Percentiles rank a stretch among this genome's conserved stretches.
phyloP scores from a whole-genome alignment of 352 stramenopile genomes.

The Pythium inflatum region DNA sequence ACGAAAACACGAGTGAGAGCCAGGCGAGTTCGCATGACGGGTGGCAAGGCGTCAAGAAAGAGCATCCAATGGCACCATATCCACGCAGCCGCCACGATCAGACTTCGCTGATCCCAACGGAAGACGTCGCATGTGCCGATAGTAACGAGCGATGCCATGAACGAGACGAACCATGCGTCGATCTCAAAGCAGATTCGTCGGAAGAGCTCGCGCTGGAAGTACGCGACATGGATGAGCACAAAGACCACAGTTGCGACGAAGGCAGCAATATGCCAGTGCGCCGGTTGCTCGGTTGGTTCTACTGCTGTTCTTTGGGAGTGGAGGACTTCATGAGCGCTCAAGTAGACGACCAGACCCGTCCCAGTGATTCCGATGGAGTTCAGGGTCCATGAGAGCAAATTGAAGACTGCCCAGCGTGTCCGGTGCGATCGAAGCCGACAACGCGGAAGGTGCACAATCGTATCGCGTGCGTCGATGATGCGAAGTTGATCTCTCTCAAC shows the following conservation, averaged over 20 bases:
- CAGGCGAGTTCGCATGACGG: constrained; percentile 7
- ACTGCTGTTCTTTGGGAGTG: neutral
- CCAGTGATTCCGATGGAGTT: constrained; percentile 6
- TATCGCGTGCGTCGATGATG: constrained; percentile 21
- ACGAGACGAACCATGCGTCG: constrained; percentile 31
- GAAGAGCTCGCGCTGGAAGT: constrained; percentile 18
- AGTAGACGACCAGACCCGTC: neutral
- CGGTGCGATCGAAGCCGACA: neutral
- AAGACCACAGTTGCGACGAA: neutral
- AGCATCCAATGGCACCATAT: constrained; percentile 30
- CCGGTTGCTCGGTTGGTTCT: neutral
- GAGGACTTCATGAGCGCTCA: constrained; percentile 1
- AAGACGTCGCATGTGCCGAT: constrained; percentile 18
- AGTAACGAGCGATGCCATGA: constrained; percentile 7
- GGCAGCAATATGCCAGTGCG: constrained; percentile 8
- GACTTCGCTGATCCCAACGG: constrained; percentile 14
- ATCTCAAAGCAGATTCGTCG: constrained; percentile 17
- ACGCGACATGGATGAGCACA: neutral
- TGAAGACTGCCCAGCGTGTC: neutral
- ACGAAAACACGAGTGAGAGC: constrained; percentile 14
- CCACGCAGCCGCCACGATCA: constrained; percentile 12
- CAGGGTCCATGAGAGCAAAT: neutral
- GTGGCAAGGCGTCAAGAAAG: constrained; percentile 25
- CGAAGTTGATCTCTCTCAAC: constrained; percentile 22
- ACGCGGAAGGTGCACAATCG: neutral